These are phyloP conservation scores for Polyporus arcularius DNA, from an alignment of 768 basidiomycete genomes.

Conservation along the genomic window DNA sequence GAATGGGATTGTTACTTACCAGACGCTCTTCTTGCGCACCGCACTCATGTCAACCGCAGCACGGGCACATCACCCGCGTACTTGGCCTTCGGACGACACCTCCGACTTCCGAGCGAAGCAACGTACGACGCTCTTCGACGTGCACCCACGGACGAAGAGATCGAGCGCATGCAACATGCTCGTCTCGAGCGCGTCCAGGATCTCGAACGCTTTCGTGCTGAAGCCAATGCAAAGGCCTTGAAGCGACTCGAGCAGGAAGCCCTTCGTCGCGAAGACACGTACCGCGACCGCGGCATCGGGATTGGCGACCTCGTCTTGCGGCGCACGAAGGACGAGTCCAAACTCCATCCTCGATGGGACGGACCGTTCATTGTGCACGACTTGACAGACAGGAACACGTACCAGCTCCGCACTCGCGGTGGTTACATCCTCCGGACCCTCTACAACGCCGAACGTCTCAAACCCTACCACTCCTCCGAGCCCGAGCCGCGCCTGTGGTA, in stretches of 20 bases:
- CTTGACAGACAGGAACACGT: slow-evolving; percentile 23
- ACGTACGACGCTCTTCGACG: slow-evolving; percentile 13
- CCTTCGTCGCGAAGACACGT: slow-evolving; percentile 12
- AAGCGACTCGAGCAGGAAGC: slow-evolving; percentile 20
- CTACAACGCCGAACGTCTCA: slow-evolving; percentile 11
- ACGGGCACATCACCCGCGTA: slow-evolving; percentile 17
- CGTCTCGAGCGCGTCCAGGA: slow-evolving; percentile 23
- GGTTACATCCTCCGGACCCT: slow-evolving; percentile 10
- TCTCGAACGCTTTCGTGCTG: slow-evolving; percentile 18
- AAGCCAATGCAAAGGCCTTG: slow-evolving; percentile 21
- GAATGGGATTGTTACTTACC: slow-evolving; percentile 24
- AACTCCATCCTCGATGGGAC: slow-evolving; percentile 27
- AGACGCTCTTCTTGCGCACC: slow-evolving; percentile 23
- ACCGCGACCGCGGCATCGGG: slow-evolving; percentile 12
- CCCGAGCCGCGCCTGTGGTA: slow-evolving; percentile 10
- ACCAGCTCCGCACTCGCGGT: slow-evolving; percentile 22
- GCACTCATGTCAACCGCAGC: slow-evolving; percentile 15
- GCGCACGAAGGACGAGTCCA: slow-evolving; percentile 15
- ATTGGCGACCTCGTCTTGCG: slow-evolving; percentile 25
- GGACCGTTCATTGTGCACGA: slow-evolving; percentile 22
- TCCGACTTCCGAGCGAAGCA: slow-evolving; percentile 18
- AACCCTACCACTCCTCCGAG: slow-evolving; percentile 1
- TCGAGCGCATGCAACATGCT: slow-evolving; percentile 16
- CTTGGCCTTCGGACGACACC: slow-evolving; percentile 20
- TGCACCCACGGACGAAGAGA: slow-evolving; percentile 24